Evolutionary conservation across 257 asterid genomes (phyloP).

Genomic region (Forsythia suspensa): DNA sequence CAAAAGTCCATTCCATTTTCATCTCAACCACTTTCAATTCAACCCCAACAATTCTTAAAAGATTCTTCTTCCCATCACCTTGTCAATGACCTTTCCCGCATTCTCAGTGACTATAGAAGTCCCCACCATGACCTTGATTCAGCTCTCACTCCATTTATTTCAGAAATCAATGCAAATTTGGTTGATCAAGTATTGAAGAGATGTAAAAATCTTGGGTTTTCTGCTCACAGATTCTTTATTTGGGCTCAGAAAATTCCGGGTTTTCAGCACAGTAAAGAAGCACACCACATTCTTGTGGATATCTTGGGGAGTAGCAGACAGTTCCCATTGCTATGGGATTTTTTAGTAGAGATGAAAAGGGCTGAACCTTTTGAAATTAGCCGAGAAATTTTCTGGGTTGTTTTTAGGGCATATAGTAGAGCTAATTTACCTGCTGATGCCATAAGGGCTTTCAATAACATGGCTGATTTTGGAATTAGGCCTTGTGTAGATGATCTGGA

Average conservation of each 20-base stretch:
- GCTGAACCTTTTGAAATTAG: conserved; percentile 41
- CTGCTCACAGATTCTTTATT: conserved; percentile 87
- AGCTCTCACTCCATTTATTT: conserved; percentile 64
- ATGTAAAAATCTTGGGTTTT: conserved; percentile 76
- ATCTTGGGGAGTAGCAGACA: conserved; percentile 77
- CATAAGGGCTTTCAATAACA: conserved; percentile 72
- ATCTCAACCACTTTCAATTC: conserved; percentile 26
- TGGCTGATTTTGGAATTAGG: conserved; percentile 76
- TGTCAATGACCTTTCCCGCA: conserved; percentile 72
- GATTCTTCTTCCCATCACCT: conserved; percentile 43
- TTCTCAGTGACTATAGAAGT: conserved; percentile 75
- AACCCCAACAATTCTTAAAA: conserved; percentile 22
- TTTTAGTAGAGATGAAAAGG: conserved; percentile 54
- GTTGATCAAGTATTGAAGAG: conserved; percentile 85
- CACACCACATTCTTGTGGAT: conserved; percentile 69
- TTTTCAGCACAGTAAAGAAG: conserved; percentile 62
- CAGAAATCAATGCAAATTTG: conserved; percentile 40
- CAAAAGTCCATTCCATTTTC: conserved; percentile 12
- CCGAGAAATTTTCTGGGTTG: conserved; percentile 59
- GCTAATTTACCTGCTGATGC: conserved; percentile 86
- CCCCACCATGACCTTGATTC: conserved; percentile 88
- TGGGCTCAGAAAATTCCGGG: conserved; percentile 73
- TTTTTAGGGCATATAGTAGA: conserved; percentile 70
- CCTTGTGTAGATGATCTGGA: conserved; percentile 70
- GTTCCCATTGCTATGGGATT: conserved; percentile 87